These are phyloP conservation scores for Sarocladiaceae sp. DNA, from an alignment of 2,329 filamentous ascomycete genomes.

Conservation along the genomic window DNA sequence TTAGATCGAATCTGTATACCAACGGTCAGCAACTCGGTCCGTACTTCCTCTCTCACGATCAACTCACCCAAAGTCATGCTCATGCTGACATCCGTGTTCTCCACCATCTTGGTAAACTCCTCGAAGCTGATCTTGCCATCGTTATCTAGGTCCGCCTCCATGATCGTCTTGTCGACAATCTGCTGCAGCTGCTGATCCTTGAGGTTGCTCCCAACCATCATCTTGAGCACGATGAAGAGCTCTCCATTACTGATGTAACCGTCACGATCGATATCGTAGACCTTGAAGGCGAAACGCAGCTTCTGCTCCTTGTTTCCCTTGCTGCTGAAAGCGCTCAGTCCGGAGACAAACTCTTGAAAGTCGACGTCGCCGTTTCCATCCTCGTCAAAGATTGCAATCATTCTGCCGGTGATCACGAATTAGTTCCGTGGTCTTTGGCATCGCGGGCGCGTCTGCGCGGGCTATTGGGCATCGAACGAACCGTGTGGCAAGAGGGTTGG, in stretches of 20 bases:
- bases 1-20: constrained; percentile 9
- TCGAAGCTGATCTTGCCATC: constrained; percentile 99
- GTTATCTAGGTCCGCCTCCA: constrained; percentile 94
- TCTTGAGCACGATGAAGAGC: constrained; percentile 96
- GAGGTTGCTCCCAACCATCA: constrained; percentile 99
- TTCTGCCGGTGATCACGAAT: constrained; percentile 43
- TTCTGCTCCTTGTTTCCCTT: constrained; percentile 99
- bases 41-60: background rate
- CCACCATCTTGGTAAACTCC: constrained; percentile 98
- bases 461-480: constrained; percentile 32
- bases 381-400: constrained; percentile 99
- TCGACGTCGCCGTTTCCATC: constrained; percentile 97
- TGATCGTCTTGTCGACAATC: constrained; percentile 99
- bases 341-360: constrained; percentile 97
- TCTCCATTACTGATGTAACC: constrained; percentile 98
- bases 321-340: constrained; percentile 89
- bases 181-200: constrained; percentile 99
- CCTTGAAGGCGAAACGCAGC: constrained; percentile 94
- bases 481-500: constrained; percentile 94
- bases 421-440: background rate
- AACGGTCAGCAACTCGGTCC: constrained; percentile 1
- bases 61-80: constrained; percentile 66
- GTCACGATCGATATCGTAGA: constrained; percentile 98
- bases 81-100: constrained; percentile 78
- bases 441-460: background rate